Evolutionary conservation across 441 rosid species (phyloP).

Genomic region (Gossypium armourianum): DNA sequence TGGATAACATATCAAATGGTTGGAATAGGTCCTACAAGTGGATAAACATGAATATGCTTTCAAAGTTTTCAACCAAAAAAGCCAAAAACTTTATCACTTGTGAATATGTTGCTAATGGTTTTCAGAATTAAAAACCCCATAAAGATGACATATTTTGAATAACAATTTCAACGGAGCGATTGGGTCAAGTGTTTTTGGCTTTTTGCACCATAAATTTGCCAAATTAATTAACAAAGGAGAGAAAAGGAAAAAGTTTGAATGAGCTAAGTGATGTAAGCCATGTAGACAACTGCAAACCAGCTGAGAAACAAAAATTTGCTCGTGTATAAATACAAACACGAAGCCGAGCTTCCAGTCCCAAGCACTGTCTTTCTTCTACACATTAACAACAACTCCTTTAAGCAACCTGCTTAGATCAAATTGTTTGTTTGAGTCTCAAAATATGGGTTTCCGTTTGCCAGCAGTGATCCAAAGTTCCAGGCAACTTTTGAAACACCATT

Average conservation of each 20-base stretch:
- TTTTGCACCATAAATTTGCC: not conserved
- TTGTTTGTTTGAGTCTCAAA: not conserved
- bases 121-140: not conserved
- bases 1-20: not conserved
- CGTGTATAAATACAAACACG: constrained; percentile 6
- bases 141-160: not conserved
- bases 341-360: not conserved
- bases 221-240: not conserved
- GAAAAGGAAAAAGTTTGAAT: not conserved
- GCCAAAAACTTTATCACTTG: not conserved
- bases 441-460: constrained; percentile 19
- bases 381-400: not conserved
- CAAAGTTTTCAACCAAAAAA: not conserved
- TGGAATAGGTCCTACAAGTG: not conserved
- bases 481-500: not conserved
- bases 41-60: not conserved
- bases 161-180: not conserved
- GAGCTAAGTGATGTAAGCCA: not conserved
- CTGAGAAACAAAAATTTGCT: not conserved
- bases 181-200: not conserved
- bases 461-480: constrained; percentile 8
- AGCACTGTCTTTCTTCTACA: not conserved
- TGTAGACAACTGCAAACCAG: not conserved
- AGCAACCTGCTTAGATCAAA: not conserved
- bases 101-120: not conserved